Percentiles rank a stretch among this genome's conserved stretches.
Evolutionary conservation across 192 early-diverging fungal species (phyloP).

Genomic region (Backusella parvicylindrica): DNA sequence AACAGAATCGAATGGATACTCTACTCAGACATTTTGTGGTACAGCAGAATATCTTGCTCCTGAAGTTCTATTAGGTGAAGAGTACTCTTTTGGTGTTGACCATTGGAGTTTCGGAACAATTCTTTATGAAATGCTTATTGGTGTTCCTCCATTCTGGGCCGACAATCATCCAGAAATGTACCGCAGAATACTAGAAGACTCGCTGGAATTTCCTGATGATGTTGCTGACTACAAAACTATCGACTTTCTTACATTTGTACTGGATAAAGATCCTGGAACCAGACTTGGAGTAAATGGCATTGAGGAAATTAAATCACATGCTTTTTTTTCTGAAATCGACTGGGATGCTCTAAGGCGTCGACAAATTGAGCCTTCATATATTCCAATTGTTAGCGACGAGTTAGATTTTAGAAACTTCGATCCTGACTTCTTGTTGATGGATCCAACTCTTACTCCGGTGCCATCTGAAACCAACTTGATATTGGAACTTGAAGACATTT

Average conservation of each 20-base stretch:
- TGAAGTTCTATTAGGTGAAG: conserved; percentile 53
- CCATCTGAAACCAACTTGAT: conserved; percentile 20
- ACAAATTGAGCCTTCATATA: conserved; percentile 58
- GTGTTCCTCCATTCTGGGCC: conserved; percentile 57
- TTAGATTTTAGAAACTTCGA: conserved; percentile 54
- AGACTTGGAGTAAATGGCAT: conserved; percentile 64
- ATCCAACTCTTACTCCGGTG: conserved; percentile 36
- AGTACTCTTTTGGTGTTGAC: conserved; percentile 75
- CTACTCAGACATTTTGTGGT: conserved; percentile 67
- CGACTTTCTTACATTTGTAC: conserved; percentile 41
- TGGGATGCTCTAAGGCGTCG: conserved; percentile 67
- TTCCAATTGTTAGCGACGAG: conserved; percentile 46
- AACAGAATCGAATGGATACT: conserved; percentile 15
- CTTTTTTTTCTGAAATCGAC: conserved; percentile 66
- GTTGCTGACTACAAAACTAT: conserved; percentile 36
- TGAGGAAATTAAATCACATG: conserved; percentile 66
- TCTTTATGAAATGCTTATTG: conserved; percentile 86
- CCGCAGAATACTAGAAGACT: conserved; percentile 49
- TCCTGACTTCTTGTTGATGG: conserved; percentile 45
- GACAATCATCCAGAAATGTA: conserved; percentile 55
- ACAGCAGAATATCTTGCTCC: conserved; percentile 83
- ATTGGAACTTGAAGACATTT: conserved; percentile 28
- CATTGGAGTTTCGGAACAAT: conserved; percentile 90
- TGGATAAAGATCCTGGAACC: conserved; percentile 50
- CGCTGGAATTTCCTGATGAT: conserved; percentile 41